Evolutionary conservation across 2,329 filamentous ascomycete species (phyloP), one percentile per base, ranked within the genome.

Genomic region (Penicillium digitatum): DNA sequence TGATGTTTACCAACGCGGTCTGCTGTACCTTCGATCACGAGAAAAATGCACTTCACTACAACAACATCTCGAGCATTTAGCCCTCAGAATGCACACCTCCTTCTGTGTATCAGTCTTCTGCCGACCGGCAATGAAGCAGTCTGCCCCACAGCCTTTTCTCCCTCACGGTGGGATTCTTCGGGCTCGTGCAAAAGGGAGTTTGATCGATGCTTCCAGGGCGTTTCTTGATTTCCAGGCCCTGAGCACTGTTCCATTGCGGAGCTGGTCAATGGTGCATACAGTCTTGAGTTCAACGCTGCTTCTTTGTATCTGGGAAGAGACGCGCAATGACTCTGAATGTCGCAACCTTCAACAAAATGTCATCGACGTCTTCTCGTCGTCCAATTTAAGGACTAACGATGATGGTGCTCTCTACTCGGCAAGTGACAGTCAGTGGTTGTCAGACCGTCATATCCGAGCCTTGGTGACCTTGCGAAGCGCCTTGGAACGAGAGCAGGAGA

Each of bases 21-120:
- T 34, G 72, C 75, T 78, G 22, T 78, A 82, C 60, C 71, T 84
- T 5, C 76, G 78, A 52, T 74, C 78, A 47, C 76, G 18, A 51
- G 75, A 53, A 63, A 73, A 64, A 9, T 74, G 73, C 44, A 60
- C 56, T 35, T 66, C 56, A 1, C 49, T 71, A 10, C 71, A 70
- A 3, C 78, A 84, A 47, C 79, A 81, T 48, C 69, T 83, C 1
- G 80, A 84, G 61, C 78, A 82, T 55, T 79, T 81, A 69, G 80
- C 78, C 0, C 65, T 84, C 5, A 81, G 82, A 58, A 73, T 84
- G 44, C 61, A 63, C 43, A 54, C 54, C 1, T 82, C 79, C 1
- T 83, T 82, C 65, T 77, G 79, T 38, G 76, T 79, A 32, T 83
- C 81, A 1, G 80, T 58, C 72, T 68, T 83, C 5, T 83, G 80